Evolutionary conservation across 805 yeast species (phyloP), one percentile per base, ranked within the genome.

Genomic region (Metschnikowia santaceciliae): DNA sequence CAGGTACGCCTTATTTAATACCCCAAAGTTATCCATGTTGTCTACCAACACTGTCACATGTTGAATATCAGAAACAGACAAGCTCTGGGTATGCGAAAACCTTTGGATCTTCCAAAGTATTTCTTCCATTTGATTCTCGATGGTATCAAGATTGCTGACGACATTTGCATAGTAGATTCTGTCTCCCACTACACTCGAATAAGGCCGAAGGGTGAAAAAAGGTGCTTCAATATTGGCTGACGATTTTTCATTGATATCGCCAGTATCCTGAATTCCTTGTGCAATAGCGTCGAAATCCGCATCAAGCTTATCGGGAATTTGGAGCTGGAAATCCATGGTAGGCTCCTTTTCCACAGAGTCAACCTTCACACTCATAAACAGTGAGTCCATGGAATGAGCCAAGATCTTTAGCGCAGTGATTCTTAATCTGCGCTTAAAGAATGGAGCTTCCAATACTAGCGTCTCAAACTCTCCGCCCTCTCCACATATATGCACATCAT

Each of bases 381-480:
- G 82, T 0, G 90, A 96, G 54, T 85, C 91, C 59, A 82, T 90
- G 0, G 83, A 69, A 54, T 77, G 83, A 17, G 74, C 64, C 1
- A 80, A 68, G 1, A 78, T 64, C 30, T 72, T 61, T 14, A 63
- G 64, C 1, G 75, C 69, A 1, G 58, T 64, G 15, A 86, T 67
- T 7, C 67, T 70, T 41, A 85, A 64, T 47, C 65, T 70, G 42
- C 78, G 72, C 32, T 69, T 70, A 70, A 92, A 94, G 53, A 89
- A 84, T 0, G 96, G 96, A 1, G 95, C 89, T 66, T 94, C 97
- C 30, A 94, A 72, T 2, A 92, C 98, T 58, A 92, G 71, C 0
- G 97, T 86, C 66, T 94, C 99, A 67, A 90, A 94, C 67, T 94
- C 99, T 1, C 99, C 99, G 33, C 99, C 99, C 72, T 94, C 99